phyloP scores from a whole-genome alignment of 2,329 filamentous ascomycete species.

The Acephala macrosclerotiorum region DNA sequence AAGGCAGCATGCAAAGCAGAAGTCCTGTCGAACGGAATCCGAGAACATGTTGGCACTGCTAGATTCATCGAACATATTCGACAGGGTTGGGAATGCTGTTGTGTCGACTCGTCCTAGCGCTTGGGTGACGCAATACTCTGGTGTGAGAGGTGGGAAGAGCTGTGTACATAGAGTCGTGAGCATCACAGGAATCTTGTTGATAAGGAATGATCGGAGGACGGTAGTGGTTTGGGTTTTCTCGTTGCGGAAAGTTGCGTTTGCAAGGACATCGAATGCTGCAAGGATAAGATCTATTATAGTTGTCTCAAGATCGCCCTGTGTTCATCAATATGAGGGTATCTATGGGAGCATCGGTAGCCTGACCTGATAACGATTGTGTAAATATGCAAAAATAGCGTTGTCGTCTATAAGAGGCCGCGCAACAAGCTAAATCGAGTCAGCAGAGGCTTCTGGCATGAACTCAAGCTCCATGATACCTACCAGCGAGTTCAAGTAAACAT shows the following conservation, averaged over 20 bases:
- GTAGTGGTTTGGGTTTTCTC: slow-evolving; percentile 68
- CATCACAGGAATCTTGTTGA: slow-evolving; percentile 73
- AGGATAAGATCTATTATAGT: slow-evolving; percentile 84
- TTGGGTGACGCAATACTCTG: slow-evolving; percentile 71
- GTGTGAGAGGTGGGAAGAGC: slow-evolving; percentile 64
- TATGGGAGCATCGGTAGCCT: slow-evolving; percentile 25
- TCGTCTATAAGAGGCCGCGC: slow-evolving; percentile 88
- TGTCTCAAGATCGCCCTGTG: slow-evolving; percentile 76
- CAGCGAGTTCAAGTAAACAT: slow-evolving; percentile 83
- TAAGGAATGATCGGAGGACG: slow-evolving; percentile 84
- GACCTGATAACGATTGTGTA: slow-evolving; percentile 86
- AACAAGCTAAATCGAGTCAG: slow-evolving; percentile 67
- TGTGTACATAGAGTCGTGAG: slow-evolving; percentile 63
- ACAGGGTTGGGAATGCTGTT: slow-evolving; percentile 69
- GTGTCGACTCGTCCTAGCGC: slow-evolving; percentile 69
- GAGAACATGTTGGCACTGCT: slow-evolving; percentile 59
- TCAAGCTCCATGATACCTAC: slow-evolving; percentile 54
- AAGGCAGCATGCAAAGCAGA: slow-evolving; percentile 88
- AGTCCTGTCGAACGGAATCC: slow-evolving; percentile 77
- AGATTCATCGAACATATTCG: slow-evolving; percentile 67
- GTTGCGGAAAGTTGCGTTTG: slow-evolving; percentile 81
- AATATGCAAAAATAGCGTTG: slow-evolving; percentile 75
- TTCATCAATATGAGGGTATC: slow-evolving; percentile 39
- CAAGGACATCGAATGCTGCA: slow-evolving; percentile 87
- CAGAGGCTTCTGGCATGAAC: not conserved